Base-by-base conservation (phyloP, 768 basidiomycete species). In the button mushroom (Agaricus bisporus) region DNA sequence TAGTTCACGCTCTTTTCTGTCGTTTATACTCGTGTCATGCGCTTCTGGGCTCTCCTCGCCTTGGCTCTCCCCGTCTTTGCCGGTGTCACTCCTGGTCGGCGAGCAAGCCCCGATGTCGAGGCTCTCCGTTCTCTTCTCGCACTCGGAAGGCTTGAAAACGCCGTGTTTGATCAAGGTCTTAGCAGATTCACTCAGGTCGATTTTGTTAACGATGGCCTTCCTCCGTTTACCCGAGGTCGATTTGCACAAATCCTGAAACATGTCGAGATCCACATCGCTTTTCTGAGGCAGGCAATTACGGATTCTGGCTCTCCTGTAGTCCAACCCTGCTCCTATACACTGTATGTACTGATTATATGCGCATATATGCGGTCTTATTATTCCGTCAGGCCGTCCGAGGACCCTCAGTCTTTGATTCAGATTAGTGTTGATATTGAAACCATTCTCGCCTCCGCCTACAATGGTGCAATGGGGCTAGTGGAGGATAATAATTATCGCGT, bases 271-370 rank as follows among this genome's bases (percentile, higher is more conserved):
- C 56, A 58, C 35, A 47, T 51, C 14, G 60, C 60, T 2, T 69
- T 66, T 42, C 52, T 69, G 28, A 37, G 70, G 6, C 79, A 77
- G 4, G 72, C 72, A 26, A 66, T 77, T 7, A 75, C 76, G 1
- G 68, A 67, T 25, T 64, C 70, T 5, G 70, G 69, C 0, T 64
- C 55, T 1, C 55, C 61, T 28, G 74, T 79, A 8, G 70, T 77
- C 11, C 51, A 75, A 60, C 69, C 79, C 3, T 88, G 86, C 70
- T 65, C 71, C n/a, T 88, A 88, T 65, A 60, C 60, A 41, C 85
- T 87, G 81, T 82, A 55, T 44, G 78, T 68, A 1, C 14, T 38
- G 17, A 17, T 1, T 45, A 18, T 45, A 38, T 38, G 14, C 20
- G 14, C 44, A 26, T 26, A 38, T 37, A 41, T 20, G 17, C 5